phyloP scores from a whole-genome alignment of 768 basidiomycete species.

The Lactifluus volemus region DNA sequence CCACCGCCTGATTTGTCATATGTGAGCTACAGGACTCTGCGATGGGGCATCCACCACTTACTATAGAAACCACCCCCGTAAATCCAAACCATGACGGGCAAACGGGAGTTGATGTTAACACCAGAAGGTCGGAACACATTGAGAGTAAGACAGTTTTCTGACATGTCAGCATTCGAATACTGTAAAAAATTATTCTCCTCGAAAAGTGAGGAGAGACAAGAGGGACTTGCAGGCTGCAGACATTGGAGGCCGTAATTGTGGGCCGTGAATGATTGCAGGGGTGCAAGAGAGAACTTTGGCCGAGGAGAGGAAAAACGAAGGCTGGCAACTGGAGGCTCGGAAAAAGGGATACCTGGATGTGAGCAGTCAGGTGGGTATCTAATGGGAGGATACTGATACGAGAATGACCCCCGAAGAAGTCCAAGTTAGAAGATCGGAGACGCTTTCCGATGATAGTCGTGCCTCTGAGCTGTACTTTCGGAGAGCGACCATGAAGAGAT shows the following conservation, averaged over 20 bases:
- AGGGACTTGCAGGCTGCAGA: conserved; percentile 21
- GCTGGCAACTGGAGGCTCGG: conserved; percentile 26
- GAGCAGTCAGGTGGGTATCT: background rate
- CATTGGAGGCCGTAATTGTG: conserved; percentile 25
- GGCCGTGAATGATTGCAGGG: conserved; percentile 25
- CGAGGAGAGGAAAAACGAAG: conserved; percentile 26
- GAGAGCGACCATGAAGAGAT: background rate
- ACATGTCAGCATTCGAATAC: conserved; percentile 15
- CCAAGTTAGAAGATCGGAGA: conserved; percentile 17
- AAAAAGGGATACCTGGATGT: conserved; percentile 28
- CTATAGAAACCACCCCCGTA: conserved; percentile 33
- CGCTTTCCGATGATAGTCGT: conserved; percentile 22
- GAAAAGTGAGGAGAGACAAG: background rate
- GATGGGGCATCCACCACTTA: background rate
- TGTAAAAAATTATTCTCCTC: background rate
- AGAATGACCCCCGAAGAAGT: conserved; percentile 27
- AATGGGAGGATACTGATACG: background rate
- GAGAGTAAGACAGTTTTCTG: conserved; percentile 42
- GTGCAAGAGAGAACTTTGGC: conserved; percentile 16
- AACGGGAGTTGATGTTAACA: conserved; percentile 17
- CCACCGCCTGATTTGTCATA: background rate
- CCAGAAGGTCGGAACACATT: conserved; percentile 39
- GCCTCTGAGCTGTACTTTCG: conserved; percentile 18
- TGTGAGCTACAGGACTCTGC: background rate
- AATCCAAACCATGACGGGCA: conserved; percentile 40